Conservation (phyloP, 495 filamentous ascomycete species). For the Xylaria sp. region DNA sequence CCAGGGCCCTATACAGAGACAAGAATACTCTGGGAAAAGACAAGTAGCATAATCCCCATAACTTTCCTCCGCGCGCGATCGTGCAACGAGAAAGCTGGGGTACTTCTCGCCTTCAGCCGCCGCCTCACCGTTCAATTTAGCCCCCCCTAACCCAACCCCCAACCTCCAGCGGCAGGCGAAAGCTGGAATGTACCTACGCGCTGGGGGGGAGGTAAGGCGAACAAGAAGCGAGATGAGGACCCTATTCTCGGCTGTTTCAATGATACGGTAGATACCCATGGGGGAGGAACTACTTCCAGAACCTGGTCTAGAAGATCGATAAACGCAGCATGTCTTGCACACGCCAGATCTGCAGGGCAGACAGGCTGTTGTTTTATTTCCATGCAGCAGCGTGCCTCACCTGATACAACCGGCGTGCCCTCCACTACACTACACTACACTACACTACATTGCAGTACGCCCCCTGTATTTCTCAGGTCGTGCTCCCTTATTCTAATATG, state of each 20-base stretch:
- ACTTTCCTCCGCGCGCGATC: conserved; percentile 1
- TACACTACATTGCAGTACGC: conserved; percentile 3
- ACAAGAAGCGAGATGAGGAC: conserved; percentile 23
- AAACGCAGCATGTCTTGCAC: not conserved
- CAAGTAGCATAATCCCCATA: conserved; percentile 18
- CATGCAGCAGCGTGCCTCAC: conserved; percentile 23
- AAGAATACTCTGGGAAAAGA: not conserved
- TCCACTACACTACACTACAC: conserved; percentile 20
- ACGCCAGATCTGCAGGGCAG: conserved; percentile 22
- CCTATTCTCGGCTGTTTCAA: conserved; percentile 14
- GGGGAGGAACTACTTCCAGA: not conserved
- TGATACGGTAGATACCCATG: not conserved
- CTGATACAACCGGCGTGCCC: conserved; percentile 23
- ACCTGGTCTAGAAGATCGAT: not conserved
- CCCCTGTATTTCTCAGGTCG: conserved; percentile 11
- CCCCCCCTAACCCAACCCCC: not conserved
- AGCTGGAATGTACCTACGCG: not conserved
- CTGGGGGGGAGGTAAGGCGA: conserved; percentile 24
- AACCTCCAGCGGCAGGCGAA: not conserved
- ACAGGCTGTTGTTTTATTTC: not conserved
- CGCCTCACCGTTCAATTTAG: conserved; percentile 14
- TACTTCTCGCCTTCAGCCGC: conserved; percentile 15
- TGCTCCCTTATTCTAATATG: not conserved
- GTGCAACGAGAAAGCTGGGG: conserved; percentile 21
- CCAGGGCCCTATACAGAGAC: not conserved